Percentiles rank a stretch among this genome's conserved stretches.
phyloP scores from a whole-genome alignment of 805 yeast species.

The Metschnikowia reukaufii region DNA sequence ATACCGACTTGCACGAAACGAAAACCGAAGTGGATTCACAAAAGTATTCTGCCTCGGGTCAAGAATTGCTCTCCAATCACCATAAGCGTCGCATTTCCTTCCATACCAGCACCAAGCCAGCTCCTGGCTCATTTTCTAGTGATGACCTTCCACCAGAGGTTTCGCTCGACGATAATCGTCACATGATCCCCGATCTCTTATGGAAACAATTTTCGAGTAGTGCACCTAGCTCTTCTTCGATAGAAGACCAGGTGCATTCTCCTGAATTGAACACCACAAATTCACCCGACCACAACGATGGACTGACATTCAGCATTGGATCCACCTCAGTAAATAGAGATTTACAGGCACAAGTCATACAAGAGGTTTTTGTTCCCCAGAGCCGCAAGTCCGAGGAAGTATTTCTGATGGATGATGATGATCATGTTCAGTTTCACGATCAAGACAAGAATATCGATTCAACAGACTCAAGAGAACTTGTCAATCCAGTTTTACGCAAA shows the following conservation, averaged over 20 bases:
- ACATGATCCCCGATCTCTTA: conserved; percentile 81
- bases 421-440: conserved; percentile 18
- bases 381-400: conserved; percentile 40
- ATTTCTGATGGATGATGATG: conserved; percentile 48
- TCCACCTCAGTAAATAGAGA: conserved; percentile 39
- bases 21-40: not conserved
- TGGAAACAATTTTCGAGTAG: conserved; percentile 58
- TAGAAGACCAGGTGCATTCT: conserved; percentile 7
- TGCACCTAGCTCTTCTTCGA: conserved; percentile 20
- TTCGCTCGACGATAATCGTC: conserved; percentile 86
- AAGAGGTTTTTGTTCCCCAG: conserved; percentile 41
- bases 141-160: conserved; percentile 66
- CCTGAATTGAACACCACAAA: conserved; percentile 7
- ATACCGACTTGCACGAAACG: conserved; percentile 1
- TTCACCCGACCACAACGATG: conserved; percentile 14
- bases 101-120: conserved; percentile 8
- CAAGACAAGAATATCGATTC: not conserved
- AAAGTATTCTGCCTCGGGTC: not conserved
- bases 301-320: conserved; percentile 24
- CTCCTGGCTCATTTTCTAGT: conserved; percentile 2
- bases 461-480: not conserved
- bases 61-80: not conserved
- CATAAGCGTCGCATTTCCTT: conserved; percentile 6
- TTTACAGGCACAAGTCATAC: conserved; percentile 39
- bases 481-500: conserved; percentile 27